Percentiles rank a stretch among this genome's conserved stretches.
phyloP scores from a whole-genome alignment of 2,329 filamentous ascomycete species.

The Penicillium corylophilum region DNA sequence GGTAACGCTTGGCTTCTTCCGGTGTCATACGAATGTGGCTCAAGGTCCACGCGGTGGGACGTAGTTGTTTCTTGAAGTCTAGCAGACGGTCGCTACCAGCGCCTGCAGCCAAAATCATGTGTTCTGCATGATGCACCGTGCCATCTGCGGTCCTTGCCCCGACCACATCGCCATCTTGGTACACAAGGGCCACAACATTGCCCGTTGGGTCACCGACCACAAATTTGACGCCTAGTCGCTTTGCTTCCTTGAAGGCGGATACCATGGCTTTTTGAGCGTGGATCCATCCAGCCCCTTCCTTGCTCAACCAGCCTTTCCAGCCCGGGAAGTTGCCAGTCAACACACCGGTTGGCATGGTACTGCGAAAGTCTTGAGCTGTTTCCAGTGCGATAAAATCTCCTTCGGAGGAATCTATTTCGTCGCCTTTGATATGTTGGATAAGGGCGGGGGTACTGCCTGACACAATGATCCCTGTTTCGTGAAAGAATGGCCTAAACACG shows the following conservation, averaged over 20 bases:
- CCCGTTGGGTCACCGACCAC: conserved; percentile 43
- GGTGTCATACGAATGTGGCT: conserved; percentile 51
- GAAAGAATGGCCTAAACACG: conserved; percentile 48
- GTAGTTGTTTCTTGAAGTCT: conserved; percentile 53
- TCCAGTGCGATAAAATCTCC: conserved; percentile 37
- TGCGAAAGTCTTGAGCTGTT: conserved; percentile 48
- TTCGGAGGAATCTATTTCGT: conserved; percentile 33
- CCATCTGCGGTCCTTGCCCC: conserved; percentile 49
- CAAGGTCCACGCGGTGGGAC: conserved; percentile 57
- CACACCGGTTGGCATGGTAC: conserved; percentile 54
- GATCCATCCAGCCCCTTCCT: conserved; percentile 52
- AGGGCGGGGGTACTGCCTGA: conserved; percentile 44
- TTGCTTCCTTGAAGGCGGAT: conserved; percentile 47
- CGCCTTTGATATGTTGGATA: conserved; percentile 39
- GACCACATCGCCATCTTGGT: conserved; percentile 38
- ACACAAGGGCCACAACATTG: conserved; percentile 41
- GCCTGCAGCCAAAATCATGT: conserved; percentile 51
- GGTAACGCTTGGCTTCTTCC: conserved; percentile 48
- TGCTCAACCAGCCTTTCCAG: conserved; percentile 51
- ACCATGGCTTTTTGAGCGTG: conserved; percentile 52
- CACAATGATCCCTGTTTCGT: conserved; percentile 44
- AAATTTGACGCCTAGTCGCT: conserved; percentile 49
- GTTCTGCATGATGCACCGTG: conserved; percentile 41
- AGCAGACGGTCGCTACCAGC: conserved; percentile 50
- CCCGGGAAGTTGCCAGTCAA: conserved; percentile 51